These are phyloP conservation scores for Sisymbrium altissimum DNA, from an alignment of 345 rosid genomes.

Conservation along the genomic window DNA sequence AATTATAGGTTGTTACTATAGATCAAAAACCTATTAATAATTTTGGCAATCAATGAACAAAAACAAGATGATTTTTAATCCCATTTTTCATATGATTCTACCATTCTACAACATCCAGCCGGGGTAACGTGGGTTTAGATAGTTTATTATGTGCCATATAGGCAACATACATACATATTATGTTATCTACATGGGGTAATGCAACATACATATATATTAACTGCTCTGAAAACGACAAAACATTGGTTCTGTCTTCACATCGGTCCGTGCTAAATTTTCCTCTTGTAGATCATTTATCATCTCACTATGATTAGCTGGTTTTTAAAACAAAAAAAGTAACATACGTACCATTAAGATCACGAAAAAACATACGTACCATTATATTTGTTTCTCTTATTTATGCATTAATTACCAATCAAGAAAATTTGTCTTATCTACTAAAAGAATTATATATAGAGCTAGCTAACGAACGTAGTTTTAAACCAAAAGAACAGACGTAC, in stretches of 20 bases:
- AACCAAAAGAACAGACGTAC: too few species aligned
- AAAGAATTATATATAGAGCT: not conserved
- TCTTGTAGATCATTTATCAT: not conserved
- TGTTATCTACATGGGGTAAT: not conserved
- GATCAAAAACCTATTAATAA: not conserved
- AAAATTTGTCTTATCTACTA: not conserved
- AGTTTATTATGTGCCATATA: not conserved
- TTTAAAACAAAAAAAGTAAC: not conserved
- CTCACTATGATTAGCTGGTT: not conserved
- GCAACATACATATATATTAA: not conserved
- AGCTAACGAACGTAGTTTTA: not conserved
- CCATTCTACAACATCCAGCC: not conserved
- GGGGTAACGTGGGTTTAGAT: not conserved
- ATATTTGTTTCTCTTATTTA: not conserved
- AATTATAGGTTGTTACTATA: not conserved
- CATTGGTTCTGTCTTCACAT: conserved; percentile 7
- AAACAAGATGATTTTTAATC: not conserved
- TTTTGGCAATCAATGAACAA: not conserved
- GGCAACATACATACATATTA: not conserved
- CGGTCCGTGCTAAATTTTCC: not conserved
- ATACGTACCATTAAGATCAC: not conserved
- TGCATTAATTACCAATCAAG: not conserved
- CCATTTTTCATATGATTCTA: not conserved
- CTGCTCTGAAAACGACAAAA: conserved; percentile 13
- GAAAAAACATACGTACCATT: not conserved